Conservation (phyloP, 78 protist species). For the Thecamonas trahens region DNA sequence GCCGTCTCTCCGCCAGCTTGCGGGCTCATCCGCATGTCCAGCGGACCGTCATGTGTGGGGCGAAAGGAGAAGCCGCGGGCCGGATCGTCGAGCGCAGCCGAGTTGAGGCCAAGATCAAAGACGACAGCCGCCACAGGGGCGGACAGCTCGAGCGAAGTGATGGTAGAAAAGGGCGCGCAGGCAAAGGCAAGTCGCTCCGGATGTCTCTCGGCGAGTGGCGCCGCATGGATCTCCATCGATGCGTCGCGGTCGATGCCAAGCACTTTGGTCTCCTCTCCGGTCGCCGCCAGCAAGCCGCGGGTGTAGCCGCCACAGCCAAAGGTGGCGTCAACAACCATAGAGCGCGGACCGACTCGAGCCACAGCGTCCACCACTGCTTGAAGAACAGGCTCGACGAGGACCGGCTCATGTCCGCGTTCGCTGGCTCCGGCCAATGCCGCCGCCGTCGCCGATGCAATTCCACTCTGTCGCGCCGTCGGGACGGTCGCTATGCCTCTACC, state of each 20-base stretch:
- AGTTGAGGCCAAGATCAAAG: constrained; percentile 10
- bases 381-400: too few species aligned
- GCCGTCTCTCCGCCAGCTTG: not conserved
- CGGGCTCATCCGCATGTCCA: constrained; percentile 35
- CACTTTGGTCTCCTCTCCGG: not conserved
- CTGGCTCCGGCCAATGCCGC: too few species aligned
- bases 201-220: not conserved
- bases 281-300: not conserved
- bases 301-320: constrained; percentile 15
- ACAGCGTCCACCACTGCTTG: too few species aligned
- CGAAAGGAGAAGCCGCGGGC: constrained; percentile 15
- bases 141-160: not conserved
- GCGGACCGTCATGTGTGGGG: constrained; percentile 9
- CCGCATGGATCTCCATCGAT: not conserved
- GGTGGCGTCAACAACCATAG: not conserved
- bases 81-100: constrained; percentile 1
- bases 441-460: too few species aligned
- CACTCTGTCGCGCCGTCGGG: too few species aligned
- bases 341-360: too few species aligned
- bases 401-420: too few species aligned
- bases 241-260: constrained; percentile 9
- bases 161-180: not conserved
- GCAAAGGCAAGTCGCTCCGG: not conserved
- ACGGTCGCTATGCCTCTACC: too few species aligned
- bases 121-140: not conserved